A percentile compares a stretch with the other conserved stretches of the same genome.
These are phyloP conservation scores for Arachis stenosperma DNA, from an alignment of 306 rosid species.

Conservation along the genomic window DNA sequence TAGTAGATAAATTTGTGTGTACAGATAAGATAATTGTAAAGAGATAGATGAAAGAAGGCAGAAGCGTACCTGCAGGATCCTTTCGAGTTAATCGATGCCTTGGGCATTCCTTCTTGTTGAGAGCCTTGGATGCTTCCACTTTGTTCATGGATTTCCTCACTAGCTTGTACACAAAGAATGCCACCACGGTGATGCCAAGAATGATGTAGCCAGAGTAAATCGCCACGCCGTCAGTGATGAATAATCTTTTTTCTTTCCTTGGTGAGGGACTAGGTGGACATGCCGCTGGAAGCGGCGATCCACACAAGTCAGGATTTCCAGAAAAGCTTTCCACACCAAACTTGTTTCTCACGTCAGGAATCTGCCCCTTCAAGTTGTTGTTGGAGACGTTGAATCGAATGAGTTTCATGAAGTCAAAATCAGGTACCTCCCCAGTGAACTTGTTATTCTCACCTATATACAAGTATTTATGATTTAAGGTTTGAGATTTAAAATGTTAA, in stretches of 20 bases:
- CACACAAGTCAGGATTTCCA: slow-evolving; percentile 58
- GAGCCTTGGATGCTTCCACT: slow-evolving; percentile 3
- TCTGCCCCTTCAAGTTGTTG: slow-evolving; percentile 49
- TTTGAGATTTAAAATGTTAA: no score
- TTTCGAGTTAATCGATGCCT: no score
- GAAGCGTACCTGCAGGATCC: no score
- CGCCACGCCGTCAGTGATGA: slow-evolving; percentile 17
- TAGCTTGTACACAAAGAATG: slow-evolving; percentile 30
- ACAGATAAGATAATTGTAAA: no score
- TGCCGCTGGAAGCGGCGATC: slow-evolving; percentile 44
- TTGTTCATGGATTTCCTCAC: slow-evolving; percentile 12
- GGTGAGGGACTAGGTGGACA: slow-evolving; percentile 23
- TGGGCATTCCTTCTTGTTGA: slow-evolving; percentile 10
- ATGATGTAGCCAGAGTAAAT: slow-evolving; percentile 47
- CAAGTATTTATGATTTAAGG: no score
- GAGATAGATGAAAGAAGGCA: no score
- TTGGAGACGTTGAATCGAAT: slow-evolving; percentile 48
- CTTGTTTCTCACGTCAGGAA: slow-evolving; percentile 48
- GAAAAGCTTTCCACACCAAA: slow-evolving; percentile 44
- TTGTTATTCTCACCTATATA: slow-evolving; percentile 40
- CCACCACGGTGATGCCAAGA: slow-evolving; percentile 41
- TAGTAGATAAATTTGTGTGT: no score
- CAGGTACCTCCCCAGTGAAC: slow-evolving; percentile 46
- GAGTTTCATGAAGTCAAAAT: slow-evolving; percentile 53
- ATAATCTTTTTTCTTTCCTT: slow-evolving; percentile 14